These are phyloP conservation scores for Trichoderma arundinaceum DNA, from an alignment of 2,329 filamentous ascomycete genomes.

Conservation along the genomic window DNA sequence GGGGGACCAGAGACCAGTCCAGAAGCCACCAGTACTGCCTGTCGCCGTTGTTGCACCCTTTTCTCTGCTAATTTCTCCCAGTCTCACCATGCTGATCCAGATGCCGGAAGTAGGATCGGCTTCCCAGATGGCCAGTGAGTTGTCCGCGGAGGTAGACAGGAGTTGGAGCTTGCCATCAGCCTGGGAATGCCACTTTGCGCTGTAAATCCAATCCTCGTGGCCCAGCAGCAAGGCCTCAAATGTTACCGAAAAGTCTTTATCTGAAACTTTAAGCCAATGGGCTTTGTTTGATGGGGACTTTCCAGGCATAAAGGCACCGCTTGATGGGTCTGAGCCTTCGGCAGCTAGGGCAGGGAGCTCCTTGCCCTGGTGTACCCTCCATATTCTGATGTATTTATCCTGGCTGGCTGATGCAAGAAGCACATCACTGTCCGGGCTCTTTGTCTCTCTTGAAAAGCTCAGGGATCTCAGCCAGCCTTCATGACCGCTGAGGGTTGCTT, in stretches of 20 bases:
- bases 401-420: conserved; percentile 92
- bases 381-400: conserved; percentile 95
- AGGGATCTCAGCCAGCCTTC: conserved; percentile 94
- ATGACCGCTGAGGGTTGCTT: conserved; percentile 82
- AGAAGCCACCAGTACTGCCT: conserved; percentile 93
- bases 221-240: conserved; percentile 94
- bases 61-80: conserved; percentile 92
- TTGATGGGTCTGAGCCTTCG: conserved; percentile 60
- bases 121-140: conserved; percentile 92
- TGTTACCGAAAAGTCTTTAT: conserved; percentile 75
- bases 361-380: conserved; percentile 78
- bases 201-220: conserved; percentile 99
- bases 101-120: conserved; percentile 82
- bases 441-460: conserved; percentile 71
- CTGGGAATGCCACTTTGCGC: conserved; percentile 72
- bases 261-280: conserved; percentile 70
- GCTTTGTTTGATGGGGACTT: conserved; percentile 88
- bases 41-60: conserved; percentile 97
- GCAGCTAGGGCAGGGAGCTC: conserved; percentile 64
- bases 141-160: conserved; percentile 91
- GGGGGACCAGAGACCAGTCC: conserved; percentile 92
- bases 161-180: conserved; percentile 66
- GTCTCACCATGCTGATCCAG: conserved; percentile 83
- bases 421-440: conserved; percentile 65
- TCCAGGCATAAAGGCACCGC: conserved; percentile 65